Conservation (phyloP, 2,329 filamentous ascomycete genomes). For the Epichloe scottii region DNA sequence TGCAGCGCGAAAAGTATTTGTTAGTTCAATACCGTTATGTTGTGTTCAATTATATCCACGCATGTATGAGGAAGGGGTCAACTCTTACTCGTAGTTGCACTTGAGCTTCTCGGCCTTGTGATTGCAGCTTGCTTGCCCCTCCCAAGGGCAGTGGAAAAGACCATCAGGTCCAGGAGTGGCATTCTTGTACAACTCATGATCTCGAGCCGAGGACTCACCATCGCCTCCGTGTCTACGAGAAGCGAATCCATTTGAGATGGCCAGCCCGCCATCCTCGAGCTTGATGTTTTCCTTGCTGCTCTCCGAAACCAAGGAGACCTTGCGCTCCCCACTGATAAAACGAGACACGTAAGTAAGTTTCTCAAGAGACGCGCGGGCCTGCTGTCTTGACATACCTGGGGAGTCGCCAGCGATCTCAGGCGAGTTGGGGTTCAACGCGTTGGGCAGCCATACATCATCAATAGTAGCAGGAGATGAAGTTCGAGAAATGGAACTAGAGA, state of each 20-base stretch:
- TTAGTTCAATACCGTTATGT: constrained; percentile 10
- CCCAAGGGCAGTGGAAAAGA: constrained; percentile 87
- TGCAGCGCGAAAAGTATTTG: constrained; percentile 22
- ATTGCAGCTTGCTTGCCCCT: constrained; percentile 57
- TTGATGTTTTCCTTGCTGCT: constrained; percentile 14
- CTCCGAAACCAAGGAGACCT: constrained; percentile 18
- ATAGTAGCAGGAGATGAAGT: constrained; percentile 36
- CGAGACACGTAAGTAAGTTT: constrained; percentile 9
- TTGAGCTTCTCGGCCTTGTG: constrained; percentile 94
- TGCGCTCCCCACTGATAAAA: constrained; percentile 19
- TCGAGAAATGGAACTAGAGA: constrained; percentile 39
- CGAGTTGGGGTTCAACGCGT: constrained; percentile 27
- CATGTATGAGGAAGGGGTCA: constrained; percentile 7
- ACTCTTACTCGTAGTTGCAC: constrained; percentile 92
- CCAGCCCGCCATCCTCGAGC: constrained; percentile 18
- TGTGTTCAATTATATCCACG: not conserved
- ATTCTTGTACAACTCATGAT: constrained; percentile 61
- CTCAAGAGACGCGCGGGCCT: constrained; percentile 3
- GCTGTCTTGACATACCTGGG: constrained; percentile 35
- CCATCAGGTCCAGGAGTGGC: constrained; percentile 55
- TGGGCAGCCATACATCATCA: constrained; percentile 34
- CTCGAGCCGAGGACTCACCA: constrained; percentile 42
- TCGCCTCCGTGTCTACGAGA: constrained; percentile 37
- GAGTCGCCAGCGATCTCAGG: constrained; percentile 37
- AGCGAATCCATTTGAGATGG: constrained; percentile 25